Evolutionary conservation across 2,329 filamentous ascomycete genomes (phyloP).

Genomic region (Fusarium sp.): DNA sequence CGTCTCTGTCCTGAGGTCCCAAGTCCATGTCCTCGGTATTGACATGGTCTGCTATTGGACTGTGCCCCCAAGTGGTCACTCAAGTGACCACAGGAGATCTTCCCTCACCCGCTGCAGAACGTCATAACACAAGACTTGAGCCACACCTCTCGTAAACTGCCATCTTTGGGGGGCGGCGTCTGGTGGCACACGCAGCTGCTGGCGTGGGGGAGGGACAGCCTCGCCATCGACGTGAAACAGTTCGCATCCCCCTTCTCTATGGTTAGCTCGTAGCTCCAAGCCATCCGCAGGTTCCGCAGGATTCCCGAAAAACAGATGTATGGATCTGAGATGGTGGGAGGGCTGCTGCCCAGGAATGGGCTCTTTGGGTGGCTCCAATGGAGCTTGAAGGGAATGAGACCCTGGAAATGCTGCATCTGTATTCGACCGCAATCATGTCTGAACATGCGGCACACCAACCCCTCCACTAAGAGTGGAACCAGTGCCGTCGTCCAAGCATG

Average conservation of each 20-base stretch:
- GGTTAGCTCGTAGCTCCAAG: conserved; percentile 14
- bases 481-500: conserved; percentile 35
- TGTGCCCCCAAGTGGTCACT: conserved; percentile 16
- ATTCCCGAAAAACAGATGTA: conserved; percentile 29
- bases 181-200: conserved; percentile 15
- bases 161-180: conserved; percentile 13
- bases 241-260: conserved; percentile 14
- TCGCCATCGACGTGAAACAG: conserved; percentile 23
- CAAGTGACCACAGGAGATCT: conserved; percentile 19
- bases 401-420: conserved; percentile 35
- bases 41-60: conserved; percentile 30
- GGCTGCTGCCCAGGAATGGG: conserved; percentile 18
- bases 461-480: conserved; percentile 44
- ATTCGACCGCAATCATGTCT: conserved; percentile 38
- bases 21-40: conserved; percentile 46
- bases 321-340: conserved; percentile 35
- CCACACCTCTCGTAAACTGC: conserved; percentile 9
- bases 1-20: conserved; percentile 33
- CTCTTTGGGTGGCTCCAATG: conserved; percentile 31
- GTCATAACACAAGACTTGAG: conserved; percentile 22
- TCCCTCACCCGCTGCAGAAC: conserved; percentile 21
- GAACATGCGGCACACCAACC: conserved; percentile 38
- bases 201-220: conserved; percentile 20
- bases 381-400: conserved; percentile 30
- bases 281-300: conserved; percentile 23